Conservation (phyloP, 257 asterid genomes). For the Anisodus acutangulus region DNA sequence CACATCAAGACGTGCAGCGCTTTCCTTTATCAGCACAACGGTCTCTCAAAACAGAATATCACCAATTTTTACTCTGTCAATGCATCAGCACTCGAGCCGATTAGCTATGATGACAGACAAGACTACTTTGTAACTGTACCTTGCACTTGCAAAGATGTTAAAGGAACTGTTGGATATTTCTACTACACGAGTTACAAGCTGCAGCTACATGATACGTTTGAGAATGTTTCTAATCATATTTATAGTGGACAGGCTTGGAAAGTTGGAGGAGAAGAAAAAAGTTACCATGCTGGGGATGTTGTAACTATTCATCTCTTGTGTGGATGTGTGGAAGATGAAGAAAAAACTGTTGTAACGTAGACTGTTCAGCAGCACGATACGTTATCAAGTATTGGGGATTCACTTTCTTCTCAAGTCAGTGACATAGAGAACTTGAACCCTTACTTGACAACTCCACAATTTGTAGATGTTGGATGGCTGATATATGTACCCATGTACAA, state of each 20-base stretch:
- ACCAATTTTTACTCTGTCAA: conserved; percentile 50
- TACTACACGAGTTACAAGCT: conserved; percentile 53
- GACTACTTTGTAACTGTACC: conserved; percentile 55
- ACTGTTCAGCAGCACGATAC: conserved; percentile 61
- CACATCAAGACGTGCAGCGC: conserved; percentile 48
- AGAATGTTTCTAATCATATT: conserved; percentile 44
- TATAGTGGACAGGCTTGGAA: conserved; percentile 61
- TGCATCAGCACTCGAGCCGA: conserved; percentile 47
- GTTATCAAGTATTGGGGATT: conserved; percentile 43
- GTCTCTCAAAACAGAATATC: conserved; percentile 36
- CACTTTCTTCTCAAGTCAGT: conserved; percentile 50
- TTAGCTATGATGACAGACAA: conserved; percentile 37
- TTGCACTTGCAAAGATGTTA: conserved; percentile 58
- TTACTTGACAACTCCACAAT: conserved; percentile 45
- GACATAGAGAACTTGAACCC: conserved; percentile 51
- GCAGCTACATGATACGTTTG: conserved; percentile 37
- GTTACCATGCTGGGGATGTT: conserved; percentile 27
- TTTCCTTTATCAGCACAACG: conserved; percentile 63
- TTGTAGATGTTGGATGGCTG: conserved; percentile 57
- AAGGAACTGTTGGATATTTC: conserved; percentile 55
- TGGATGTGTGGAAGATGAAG: conserved; percentile 58
- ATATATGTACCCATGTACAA: conserved; percentile 62
- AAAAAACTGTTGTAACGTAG: conserved; percentile 58
- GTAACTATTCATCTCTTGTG: conserved; percentile 58
- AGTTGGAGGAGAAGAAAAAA: conserved; percentile 41